phyloP scores from a whole-genome alignment of 306 rosid genomes.

The Carpinus fangiana region DNA sequence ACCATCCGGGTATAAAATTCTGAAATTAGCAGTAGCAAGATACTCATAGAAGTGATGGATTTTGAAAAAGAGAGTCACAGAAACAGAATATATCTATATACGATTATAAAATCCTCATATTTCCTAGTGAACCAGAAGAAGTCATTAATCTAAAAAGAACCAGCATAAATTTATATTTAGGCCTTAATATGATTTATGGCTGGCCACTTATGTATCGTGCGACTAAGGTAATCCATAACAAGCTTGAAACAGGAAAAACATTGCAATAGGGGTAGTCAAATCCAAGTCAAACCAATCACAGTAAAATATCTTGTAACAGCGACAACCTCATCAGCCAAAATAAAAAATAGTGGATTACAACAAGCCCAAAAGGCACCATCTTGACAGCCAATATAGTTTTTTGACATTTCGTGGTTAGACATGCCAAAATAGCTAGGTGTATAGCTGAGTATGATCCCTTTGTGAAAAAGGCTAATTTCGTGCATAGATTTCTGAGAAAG shows the following conservation, averaged over 20 bases:
- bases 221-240: not conserved
- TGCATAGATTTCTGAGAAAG: not conserved
- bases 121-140: not conserved
- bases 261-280: conserved; percentile 10
- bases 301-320: not conserved
- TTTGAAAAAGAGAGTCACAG: not conserved
- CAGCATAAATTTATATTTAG: not conserved
- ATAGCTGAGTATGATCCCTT: not conserved
- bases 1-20: not conserved
- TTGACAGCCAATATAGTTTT: not conserved
- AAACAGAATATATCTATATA: not conserved
- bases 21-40: conserved; percentile 18
- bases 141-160: not conserved
- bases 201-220: not conserved
- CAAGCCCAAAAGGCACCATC: not conserved
- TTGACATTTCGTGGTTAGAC: not conserved
- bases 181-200: not conserved
- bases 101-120: conserved; percentile 1
- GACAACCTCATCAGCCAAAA: not conserved
- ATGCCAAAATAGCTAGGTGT: not conserved
- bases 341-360: not conserved
- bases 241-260: conserved; percentile 1
- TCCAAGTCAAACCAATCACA: conserved; percentile 8
- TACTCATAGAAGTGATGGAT: not conserved
- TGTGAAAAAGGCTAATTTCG: not conserved